Conservation (phyloP, 495 filamentous ascomycete genomes). For the Chaetomium tenue region DNA sequence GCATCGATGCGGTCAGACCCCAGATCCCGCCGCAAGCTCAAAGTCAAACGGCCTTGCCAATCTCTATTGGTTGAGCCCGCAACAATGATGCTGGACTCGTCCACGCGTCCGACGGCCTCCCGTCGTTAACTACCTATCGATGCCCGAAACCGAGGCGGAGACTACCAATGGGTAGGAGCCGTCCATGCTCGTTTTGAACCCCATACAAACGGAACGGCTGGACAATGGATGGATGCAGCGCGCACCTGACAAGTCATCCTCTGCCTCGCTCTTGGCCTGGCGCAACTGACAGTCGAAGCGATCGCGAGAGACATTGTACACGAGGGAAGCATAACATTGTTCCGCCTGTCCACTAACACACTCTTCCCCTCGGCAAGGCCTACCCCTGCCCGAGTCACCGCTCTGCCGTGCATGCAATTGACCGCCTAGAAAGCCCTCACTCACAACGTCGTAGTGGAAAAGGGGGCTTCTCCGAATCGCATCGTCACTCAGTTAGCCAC, state of each 20-base stretch:
- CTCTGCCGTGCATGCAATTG: constrained; percentile 18
- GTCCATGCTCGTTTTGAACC: constrained; percentile 1
- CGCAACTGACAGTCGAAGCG: constrained; percentile 5
- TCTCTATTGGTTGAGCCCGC: constrained; percentile 26
- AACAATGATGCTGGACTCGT: constrained; percentile 19
- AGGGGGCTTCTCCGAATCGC: constrained; percentile 18
- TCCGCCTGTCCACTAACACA: not conserved
- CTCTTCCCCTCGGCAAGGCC: not conserved
- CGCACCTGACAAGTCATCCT: constrained; percentile 28
- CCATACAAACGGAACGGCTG: constrained; percentile 32
- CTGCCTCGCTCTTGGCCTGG: not conserved
- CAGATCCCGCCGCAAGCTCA: constrained; percentile 32
- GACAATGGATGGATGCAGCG: constrained; percentile 29
- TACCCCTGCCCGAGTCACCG: constrained; percentile 10
- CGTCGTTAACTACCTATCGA: constrained; percentile 30
- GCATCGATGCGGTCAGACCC: constrained; percentile 33
- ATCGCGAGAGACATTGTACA: constrained; percentile 16
- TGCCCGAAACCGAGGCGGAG: constrained; percentile 27
- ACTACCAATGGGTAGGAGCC: constrained; percentile 22
- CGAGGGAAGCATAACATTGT: constrained; percentile 11
- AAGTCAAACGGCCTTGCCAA: constrained; percentile 29
- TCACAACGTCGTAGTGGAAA: constrained; percentile 7
- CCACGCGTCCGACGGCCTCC: constrained; percentile 15
- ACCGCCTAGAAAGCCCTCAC: constrained; percentile 9
- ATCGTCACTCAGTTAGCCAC: constrained; percentile 19